Percentiles rank a stretch among this genome's conserved stretches.
Evolutionary conservation across 441 rosid species (phyloP).

Genomic region (Erodium chrysanthum): DNA sequence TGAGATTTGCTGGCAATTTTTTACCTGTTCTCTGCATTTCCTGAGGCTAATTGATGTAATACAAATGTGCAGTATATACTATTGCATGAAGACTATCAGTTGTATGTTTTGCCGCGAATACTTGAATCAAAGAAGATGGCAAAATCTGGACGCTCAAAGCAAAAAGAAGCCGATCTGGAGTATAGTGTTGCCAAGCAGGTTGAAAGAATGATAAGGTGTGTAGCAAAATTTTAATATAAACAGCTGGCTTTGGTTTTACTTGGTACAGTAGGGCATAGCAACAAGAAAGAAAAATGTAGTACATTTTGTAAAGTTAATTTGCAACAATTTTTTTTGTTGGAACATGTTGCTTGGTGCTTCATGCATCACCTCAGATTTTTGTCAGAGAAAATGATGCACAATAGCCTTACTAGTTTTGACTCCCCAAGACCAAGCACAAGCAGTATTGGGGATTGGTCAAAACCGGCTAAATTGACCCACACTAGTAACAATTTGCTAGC

Average conservation of each 20-base stretch:
- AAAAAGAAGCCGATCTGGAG: conserved; percentile 94
- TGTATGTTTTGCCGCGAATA: conserved; percentile 88
- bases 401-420: not conserved
- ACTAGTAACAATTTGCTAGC: not conserved
- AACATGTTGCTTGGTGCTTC: too few relatives aligned
- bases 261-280: not conserved
- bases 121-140: conserved; percentile 98
- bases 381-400: not conserved
- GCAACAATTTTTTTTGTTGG: not conserved
- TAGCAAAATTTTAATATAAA: conserved; percentile 1
- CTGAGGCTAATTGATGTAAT: conserved; percentile 26
- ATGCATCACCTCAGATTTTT: not conserved
- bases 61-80: conserved; percentile 54
- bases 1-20: conserved; percentile 28
- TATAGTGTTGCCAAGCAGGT: conserved; percentile 99
- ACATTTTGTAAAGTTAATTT: not conserved
- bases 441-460: not conserved
- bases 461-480: not conserved
- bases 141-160: conserved; percentile 91
- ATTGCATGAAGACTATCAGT: conserved; percentile 93
- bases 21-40: conserved; percentile 15
- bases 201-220: conserved; percentile 93
- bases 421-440: not conserved
- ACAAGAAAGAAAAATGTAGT: conserved; percentile 8
- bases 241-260: conserved; percentile 1